Conservation (phyloP, 1,139 yeast species). For the Kodamaea sp. region DNA sequence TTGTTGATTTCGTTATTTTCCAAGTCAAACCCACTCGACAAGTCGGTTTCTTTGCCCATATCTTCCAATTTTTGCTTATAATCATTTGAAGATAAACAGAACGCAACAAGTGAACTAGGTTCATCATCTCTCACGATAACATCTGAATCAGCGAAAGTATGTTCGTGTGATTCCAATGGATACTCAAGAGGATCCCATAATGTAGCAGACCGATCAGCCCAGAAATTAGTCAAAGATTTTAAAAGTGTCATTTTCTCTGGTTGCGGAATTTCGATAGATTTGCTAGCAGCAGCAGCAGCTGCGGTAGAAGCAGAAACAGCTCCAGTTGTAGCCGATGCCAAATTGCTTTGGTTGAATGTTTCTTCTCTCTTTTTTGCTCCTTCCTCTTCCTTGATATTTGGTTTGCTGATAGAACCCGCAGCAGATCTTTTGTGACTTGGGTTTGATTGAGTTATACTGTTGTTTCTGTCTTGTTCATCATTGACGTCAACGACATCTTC, state of each 20-base stretch:
- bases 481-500: slow-evolving; percentile 74
- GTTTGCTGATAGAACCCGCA: neutral
- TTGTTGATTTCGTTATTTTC: slow-evolving; percentile 28
- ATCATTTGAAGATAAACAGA: slow-evolving; percentile 83
- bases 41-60: slow-evolving; percentile 31
- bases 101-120: slow-evolving; percentile 92
- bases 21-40: slow-evolving; percentile 17
- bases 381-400: slow-evolving; percentile 2
- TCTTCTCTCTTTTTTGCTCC: neutral
- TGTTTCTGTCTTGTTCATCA: slow-evolving; percentile 21
- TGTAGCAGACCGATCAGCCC: slow-evolving; percentile 97
- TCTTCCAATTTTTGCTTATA: slow-evolving; percentile 64
- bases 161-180: slow-evolving; percentile 80
- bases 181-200: slow-evolving; percentile 92
- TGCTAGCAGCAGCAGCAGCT: slow-evolving; percentile 5
- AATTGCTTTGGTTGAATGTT: neutral
- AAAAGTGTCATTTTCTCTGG: slow-evolving; percentile 76
- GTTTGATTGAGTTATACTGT: slow-evolving; percentile 6
- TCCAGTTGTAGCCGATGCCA: slow-evolving; percentile 1
- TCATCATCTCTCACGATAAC: slow-evolving; percentile 96
- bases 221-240: slow-evolving; percentile 83
- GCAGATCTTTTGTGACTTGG: neutral
- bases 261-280: slow-evolving; percentile 34
- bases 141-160: slow-evolving; percentile 90
- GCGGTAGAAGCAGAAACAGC: neutral